phyloP scores from a whole-genome alignment of 768 basidiomycete genomes.

The Suillus paluster region DNA sequence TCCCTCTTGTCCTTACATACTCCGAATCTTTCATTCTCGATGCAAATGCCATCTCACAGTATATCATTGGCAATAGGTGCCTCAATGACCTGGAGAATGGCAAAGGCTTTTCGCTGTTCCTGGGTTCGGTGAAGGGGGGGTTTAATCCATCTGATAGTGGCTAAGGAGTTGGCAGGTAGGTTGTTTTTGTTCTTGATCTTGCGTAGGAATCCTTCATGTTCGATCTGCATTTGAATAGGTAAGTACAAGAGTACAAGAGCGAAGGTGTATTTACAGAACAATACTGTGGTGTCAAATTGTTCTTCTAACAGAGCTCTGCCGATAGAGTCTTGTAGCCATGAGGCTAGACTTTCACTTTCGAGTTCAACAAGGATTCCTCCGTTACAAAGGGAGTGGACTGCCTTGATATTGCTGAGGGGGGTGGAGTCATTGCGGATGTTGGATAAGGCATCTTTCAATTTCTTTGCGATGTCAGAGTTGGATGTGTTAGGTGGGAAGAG shows the following conservation, averaged over 20 bases:
- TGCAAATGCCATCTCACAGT: conserved; percentile 22
- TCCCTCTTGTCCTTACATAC: conserved; percentile 17
- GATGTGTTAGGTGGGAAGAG: not conserved
- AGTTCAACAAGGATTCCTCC: conserved; percentile 23
- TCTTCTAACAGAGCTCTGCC: conserved; percentile 12
- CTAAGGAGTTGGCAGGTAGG: conserved; percentile 11
- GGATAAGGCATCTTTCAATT: too few species aligned
- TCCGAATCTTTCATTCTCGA: conserved; percentile 17
- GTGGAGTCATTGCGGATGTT: too few species aligned
- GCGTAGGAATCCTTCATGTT: not conserved
- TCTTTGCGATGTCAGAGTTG: too few species aligned
- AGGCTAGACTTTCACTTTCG: conserved; percentile 10
- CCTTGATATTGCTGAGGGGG: not conserved
- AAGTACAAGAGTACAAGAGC: conserved; percentile 24
- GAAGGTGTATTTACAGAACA: conserved; percentile 7
- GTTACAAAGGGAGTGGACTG: conserved; percentile 5
- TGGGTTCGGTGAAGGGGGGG: conserved; percentile 15
- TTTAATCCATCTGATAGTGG: conserved; percentile 31
- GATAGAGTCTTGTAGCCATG: conserved; percentile 20
- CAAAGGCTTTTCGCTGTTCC: conserved; percentile 29
- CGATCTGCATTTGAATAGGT: conserved; percentile 21
- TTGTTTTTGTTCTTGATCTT: conserved; percentile 21
- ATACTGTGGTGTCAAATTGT: conserved; percentile 2
- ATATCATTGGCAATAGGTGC: conserved; percentile 30
- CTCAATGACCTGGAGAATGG: too few species aligned